A percentile compares a stretch with the other conserved stretches of the same genome.
Evolutionary conservation across 495 filamentous ascomycete species (phyloP).

Genomic region (Penicillium silybi): DNA sequence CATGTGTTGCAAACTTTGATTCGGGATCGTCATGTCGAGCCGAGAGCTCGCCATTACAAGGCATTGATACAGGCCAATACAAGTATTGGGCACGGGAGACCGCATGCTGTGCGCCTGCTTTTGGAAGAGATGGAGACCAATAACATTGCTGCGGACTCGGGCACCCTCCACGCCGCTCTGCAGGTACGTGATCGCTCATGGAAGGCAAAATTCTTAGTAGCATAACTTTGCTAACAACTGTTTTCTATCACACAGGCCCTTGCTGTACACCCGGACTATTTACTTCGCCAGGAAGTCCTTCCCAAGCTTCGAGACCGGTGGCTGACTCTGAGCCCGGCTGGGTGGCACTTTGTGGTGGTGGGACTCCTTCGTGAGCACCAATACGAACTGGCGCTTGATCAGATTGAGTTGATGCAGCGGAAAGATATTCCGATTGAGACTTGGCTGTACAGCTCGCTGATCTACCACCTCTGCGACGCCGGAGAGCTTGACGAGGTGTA

Average conservation of each 20-base stretch:
- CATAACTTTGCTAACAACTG: slow-evolving; percentile 3
- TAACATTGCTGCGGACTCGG: slow-evolving; percentile 56
- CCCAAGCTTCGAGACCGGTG: slow-evolving; percentile 60
- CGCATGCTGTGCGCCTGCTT: slow-evolving; percentile 52
- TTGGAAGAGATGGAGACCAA: slow-evolving; percentile 64
- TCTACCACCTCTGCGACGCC: slow-evolving; percentile 63
- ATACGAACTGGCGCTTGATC: slow-evolving; percentile 75
- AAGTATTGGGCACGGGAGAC: slow-evolving; percentile 58
- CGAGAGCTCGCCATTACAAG: slow-evolving; percentile 65
- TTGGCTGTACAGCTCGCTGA: slow-evolving; percentile 74
- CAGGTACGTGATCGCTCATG: slow-evolving; percentile 45
- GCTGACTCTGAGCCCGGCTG: slow-evolving; percentile 60
- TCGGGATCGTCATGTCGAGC: slow-evolving; percentile 55
- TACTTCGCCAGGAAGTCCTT: slow-evolving; percentile 68
- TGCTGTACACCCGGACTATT: slow-evolving; percentile 80
- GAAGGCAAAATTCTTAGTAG: not conserved
- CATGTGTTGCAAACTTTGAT: slow-evolving; percentile 48
- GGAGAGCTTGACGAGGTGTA: slow-evolving; percentile 75
- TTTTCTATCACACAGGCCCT: slow-evolving; percentile 50
- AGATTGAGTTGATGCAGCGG: slow-evolving; percentile 61
- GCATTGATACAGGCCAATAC: slow-evolving; percentile 69
- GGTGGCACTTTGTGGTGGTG: slow-evolving; percentile 62
- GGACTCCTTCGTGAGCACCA: slow-evolving; percentile 77
- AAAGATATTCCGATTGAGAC: slow-evolving; percentile 51
- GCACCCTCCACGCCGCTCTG: slow-evolving; percentile 67